phyloP scores from a whole-genome alignment of 2,329 filamentous ascomycete genomes.

The Colletotrichum sp. region DNA sequence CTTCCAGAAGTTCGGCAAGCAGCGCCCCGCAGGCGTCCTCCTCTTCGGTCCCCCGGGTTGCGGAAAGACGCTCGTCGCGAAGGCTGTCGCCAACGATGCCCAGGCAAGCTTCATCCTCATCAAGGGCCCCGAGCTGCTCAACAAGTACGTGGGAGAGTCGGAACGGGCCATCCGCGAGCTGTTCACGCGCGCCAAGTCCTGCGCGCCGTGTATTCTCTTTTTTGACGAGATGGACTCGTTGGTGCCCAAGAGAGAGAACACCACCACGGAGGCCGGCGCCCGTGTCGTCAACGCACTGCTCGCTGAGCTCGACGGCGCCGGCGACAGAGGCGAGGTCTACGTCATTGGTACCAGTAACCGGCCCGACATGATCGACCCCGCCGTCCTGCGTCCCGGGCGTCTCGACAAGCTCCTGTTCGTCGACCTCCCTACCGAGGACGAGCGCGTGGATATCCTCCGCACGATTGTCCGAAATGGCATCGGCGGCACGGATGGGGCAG shows the following conservation, averaged over 20 bases:
- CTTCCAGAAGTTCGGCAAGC: conserved; percentile 79
- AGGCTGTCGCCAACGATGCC: conserved; percentile 93
- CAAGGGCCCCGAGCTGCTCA: conserved; percentile 93
- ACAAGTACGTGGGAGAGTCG: conserved; percentile 97
- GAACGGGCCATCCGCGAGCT: conserved; percentile 92
- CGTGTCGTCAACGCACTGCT: conserved; percentile 95
- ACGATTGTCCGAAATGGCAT: conserved; percentile 65
- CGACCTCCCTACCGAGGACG: conserved; percentile 78
- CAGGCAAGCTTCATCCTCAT: conserved; percentile 98
- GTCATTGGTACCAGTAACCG: conserved; percentile 95
- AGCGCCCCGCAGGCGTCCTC: conserved; percentile 82
- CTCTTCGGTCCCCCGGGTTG: conserved; percentile 97
- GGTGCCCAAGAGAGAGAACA: conserved; percentile 81
- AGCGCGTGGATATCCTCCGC: conserved; percentile 84
- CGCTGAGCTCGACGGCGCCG: conserved; percentile 89
- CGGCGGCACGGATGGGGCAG: conserved; percentile 33
- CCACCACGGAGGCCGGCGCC: conserved; percentile 80
- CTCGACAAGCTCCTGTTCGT: conserved; percentile 90
- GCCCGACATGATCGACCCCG: conserved; percentile 94
- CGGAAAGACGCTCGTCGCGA: conserved; percentile 94
- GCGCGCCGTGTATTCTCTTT: conserved; percentile 82
- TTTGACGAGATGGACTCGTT: conserved; percentile 97
- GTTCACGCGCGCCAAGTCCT: conserved; percentile 85
- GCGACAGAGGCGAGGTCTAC: conserved; percentile 83
- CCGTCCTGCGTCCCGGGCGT: conserved; percentile 90